Evolutionary conservation across 768 basidiomycete species (phyloP), one percentile per base, ranked within the genome.

Genomic region (Boletus reticulatus): DNA sequence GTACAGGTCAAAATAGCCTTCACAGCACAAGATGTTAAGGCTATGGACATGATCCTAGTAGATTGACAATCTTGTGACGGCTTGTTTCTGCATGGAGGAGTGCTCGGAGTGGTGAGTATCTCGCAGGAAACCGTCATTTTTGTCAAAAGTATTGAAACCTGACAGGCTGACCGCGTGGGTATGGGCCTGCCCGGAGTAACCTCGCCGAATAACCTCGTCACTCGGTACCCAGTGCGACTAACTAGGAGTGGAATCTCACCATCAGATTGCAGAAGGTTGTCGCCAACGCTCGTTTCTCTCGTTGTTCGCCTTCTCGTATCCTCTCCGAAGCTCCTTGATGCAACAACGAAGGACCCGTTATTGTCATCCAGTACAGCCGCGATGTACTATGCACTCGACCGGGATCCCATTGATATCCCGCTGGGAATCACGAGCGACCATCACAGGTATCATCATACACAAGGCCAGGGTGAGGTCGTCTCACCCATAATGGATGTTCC

Each of bases 11-110:
- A 60, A 42, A 62, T 68, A 32, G 62, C 63, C 20, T 75, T 80
- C 53, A 86, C 87, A 67, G 83, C 78, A 5, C 76, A 83, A 52
- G 82, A 85, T 68, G 76, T 88, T 13, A 76, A 73, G 9, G 72
- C 75, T 12, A 83, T 88, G 78, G 84, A 86, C 64, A 67, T 37
- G 36, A 37, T 37, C 36, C 12, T 6, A 37, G 36, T 37, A 6
- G 16, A 16, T 16, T 16, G 36, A 16, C 16, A 37, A 37, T 4
- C 36, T 37, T 37, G 36, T 7, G 16, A 13, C 14, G 13, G 12
- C 13, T 16, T 16, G 12, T 37, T 37, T 0, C 36, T 12, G 2
- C 16, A 13, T 12, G 36, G 0, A 14, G 13, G 36, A 16, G 36
- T 13, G 36, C 13, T 37, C 16, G 36, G 36, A 16, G 13, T 37